Evolutionary conservation across 2,329 filamentous ascomycete genomes (phyloP).

Genomic region (Cadophora sp.): DNA sequence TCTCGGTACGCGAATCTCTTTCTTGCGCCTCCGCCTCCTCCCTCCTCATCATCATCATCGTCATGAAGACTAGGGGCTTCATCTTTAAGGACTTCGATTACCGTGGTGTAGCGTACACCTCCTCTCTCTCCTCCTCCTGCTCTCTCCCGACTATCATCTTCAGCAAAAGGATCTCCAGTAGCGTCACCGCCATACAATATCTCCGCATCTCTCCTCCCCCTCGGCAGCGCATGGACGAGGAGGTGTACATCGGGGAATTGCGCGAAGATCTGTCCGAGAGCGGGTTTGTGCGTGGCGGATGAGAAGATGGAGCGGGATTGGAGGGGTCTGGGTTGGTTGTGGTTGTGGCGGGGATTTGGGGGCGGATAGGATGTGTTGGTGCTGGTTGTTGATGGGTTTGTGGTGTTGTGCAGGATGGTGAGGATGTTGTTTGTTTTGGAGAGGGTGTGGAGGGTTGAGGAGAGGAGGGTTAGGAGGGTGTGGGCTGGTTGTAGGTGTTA

Average conservation of each 20-base stretch:
- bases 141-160: neutral
- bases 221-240: conserved; percentile 55
- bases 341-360: neutral
- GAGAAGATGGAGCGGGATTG: conserved; percentile 32
- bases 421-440: conserved; percentile 53
- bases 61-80: conserved; percentile 33
- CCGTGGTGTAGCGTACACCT: conserved; percentile 29
- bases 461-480: conserved; percentile 54
- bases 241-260: conserved; percentile 63
- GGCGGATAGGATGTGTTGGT: conserved; percentile 52
- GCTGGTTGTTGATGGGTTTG: conserved; percentile 38
- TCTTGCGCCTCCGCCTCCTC: conserved; percentile 16
- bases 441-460: conserved; percentile 53
- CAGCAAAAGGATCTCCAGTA: conserved; percentile 3
- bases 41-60: conserved; percentile 18
- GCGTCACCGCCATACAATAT: conserved; percentile 35
- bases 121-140: conserved; percentile 16
- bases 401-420: conserved; percentile 61
- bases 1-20: conserved; percentile 51
- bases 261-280: conserved; percentile 58
- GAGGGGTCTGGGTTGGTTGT: neutral
- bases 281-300: conserved; percentile 36
- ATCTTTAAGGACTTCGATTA: conserved; percentile 43
- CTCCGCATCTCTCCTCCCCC: conserved; percentile 50
- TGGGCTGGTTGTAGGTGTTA: conserved; percentile 49